Conservation (phyloP, 768 basidiomycete genomes). For the Termitomyces sp. region DNA sequence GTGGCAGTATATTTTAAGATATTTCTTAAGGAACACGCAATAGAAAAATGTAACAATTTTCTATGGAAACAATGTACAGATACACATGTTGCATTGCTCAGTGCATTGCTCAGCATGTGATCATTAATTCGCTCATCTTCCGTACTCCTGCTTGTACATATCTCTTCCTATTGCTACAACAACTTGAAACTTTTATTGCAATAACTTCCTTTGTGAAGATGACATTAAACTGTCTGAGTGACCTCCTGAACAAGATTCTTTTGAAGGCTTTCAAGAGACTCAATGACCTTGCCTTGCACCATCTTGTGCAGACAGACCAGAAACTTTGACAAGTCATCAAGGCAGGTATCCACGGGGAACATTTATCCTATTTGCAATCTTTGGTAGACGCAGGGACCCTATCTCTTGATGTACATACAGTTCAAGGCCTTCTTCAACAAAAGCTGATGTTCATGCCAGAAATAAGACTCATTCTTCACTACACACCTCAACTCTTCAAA, state of each 20-base stretch:
- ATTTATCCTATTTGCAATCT: constrained; percentile 1
- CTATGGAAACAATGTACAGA: too few species aligned
- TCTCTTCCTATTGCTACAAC: background rate
- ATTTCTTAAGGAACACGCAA: too few species aligned
- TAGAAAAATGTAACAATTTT: too few species aligned
- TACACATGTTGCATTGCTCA: too few species aligned
- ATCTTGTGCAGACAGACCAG: background rate
- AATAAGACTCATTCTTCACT: background rate
- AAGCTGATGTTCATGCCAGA: background rate
- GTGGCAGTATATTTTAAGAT: too few species aligned
- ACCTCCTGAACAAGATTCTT: constrained; percentile 9
- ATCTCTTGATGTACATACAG: background rate
- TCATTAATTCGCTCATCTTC: too few species aligned
- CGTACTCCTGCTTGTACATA: background rate
- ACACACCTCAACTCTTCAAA: background rate
- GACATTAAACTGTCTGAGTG: background rate
- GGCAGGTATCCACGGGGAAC: background rate
- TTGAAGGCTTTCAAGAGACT: constrained; percentile 2
- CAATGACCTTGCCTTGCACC: background rate
- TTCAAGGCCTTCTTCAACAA: background rate
- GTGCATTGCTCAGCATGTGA: too few species aligned
- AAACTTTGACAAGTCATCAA: background rate
- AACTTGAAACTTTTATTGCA: background rate
- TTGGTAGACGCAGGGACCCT: constrained; percentile 3
- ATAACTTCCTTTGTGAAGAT: background rate